phyloP scores from a whole-genome alignment of 2,329 filamentous ascomycete species.

The Macrophomina phaseolina region DNA sequence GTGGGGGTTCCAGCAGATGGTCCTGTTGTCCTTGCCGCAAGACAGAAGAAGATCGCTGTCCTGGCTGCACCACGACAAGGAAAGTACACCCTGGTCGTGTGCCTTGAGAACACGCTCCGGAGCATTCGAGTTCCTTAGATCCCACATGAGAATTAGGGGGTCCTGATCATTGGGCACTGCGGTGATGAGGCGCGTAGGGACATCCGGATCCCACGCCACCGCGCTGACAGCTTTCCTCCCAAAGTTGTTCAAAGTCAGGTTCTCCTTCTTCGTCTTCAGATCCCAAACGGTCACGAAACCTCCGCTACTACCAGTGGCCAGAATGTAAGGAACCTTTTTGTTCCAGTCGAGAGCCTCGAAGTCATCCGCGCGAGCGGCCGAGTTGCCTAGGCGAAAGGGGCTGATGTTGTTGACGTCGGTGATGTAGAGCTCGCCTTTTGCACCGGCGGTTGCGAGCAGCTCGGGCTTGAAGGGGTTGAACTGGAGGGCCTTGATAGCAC shows the following conservation, averaged over 20 bases:
- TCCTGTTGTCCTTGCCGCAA: slow-evolving; percentile 95
- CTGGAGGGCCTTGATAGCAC: slow-evolving; percentile 90
- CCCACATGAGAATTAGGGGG: slow-evolving; percentile 90
- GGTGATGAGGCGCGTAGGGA: slow-evolving; percentile 89
- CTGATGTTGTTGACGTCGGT: slow-evolving; percentile 93
- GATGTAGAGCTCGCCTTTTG: slow-evolving; percentile 95
- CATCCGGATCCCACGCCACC: slow-evolving; percentile 96
- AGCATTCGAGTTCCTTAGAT: slow-evolving; percentile 92
- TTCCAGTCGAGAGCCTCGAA: slow-evolving; percentile 99
- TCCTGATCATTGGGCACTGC: slow-evolving; percentile 88
- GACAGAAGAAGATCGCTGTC: slow-evolving; percentile 89
- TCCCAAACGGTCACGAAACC: slow-evolving; percentile 99
- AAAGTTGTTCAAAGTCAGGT: slow-evolving; percentile 85
- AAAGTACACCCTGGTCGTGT: slow-evolving; percentile 94
- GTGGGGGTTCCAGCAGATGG: slow-evolving; percentile 94
- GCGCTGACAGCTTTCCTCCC: slow-evolving; percentile 93
- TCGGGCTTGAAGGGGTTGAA: slow-evolving; percentile 95
- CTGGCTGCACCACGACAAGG: slow-evolving; percentile 92
- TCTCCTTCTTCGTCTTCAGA: slow-evolving; percentile 96
- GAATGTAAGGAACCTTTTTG: slow-evolving; percentile 93
- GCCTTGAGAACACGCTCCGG: slow-evolving; percentile 86
- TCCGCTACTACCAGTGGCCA: slow-evolving; percentile 90
- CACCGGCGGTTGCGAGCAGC: slow-evolving; percentile 87
- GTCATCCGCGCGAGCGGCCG: slow-evolving; percentile 88
- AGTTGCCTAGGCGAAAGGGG: slow-evolving; percentile 86